Evolutionary conservation across 2,329 filamentous ascomycete genomes (phyloP), one percentile per base, ranked within the genome.

Genomic region (Pseudogymnoascus sp.): DNA sequence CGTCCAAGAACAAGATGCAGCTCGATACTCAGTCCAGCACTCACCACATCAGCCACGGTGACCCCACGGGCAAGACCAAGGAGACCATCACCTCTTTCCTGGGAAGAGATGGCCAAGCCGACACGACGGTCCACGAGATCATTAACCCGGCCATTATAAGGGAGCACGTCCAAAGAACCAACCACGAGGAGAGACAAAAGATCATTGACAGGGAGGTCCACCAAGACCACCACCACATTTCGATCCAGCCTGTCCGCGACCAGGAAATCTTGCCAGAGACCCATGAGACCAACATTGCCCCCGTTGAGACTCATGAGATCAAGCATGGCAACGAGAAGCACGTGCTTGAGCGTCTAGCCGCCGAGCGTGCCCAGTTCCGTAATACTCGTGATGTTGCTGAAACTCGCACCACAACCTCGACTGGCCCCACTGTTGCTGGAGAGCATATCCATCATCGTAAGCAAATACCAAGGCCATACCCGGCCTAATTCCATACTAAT

Each of bases 171-270:
- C 82, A 78, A 64, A 83, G 82, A 46, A 80, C 82, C n/a, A 74
- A 81, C 42, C 86, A 89, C 63, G 85, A 90, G 70, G 75, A 86
- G n/a, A 69, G 84, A 8, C 80, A 78, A 18, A 87, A 83, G 1
- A 87, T 85, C 5, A 74, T 90, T 25, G 85, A 90, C 71, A 83
- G 82, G 68, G 88, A 90, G 69, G 77, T 89, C 3, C 87, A 90
- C 71, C 87, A 89, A 72, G 84, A 90, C 64, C 88, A 90, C 69
- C 85, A 89, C 73, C 86, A 90, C 73, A 88, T 85, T 56, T 85
- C 84, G 0, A 77, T 90, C 1, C 88, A 90, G 75, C 88, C 88
- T 0, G 75, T 91, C 23, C 64, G 77, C 16, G 78, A 84, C 68
- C 75, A 79, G 66, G 83, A 83, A 70, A 78, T 79, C 8, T 74